These are phyloP conservation scores for Xylaria sp. DNA, from an alignment of 495 filamentous ascomycete species.

Conservation along the genomic window DNA sequence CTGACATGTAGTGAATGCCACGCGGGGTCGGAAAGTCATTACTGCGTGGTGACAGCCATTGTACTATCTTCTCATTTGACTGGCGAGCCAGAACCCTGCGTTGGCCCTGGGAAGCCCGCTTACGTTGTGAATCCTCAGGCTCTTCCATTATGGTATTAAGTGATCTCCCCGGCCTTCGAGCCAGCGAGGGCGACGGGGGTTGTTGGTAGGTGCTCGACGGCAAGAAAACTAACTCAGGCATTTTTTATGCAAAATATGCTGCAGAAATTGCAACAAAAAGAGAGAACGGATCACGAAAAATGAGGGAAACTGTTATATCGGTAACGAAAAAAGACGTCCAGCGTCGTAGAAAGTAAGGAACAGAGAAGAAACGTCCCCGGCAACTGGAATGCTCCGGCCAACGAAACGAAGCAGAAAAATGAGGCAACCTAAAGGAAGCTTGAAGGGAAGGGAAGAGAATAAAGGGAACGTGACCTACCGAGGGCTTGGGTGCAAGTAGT, in stretches of 20 bases:
- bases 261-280: constrained; percentile 33
- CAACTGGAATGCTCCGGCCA: constrained; percentile 58
- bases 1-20: constrained; percentile 64
- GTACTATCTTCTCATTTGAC: constrained; percentile 58
- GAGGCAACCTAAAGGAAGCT: constrained; percentile 46
- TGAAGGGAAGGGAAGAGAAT: constrained; percentile 40
- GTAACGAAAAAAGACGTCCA: constrained; percentile 46
- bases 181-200: constrained; percentile 73
- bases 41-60: constrained; percentile 64
- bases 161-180: constrained; percentile 63
- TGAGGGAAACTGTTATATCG: constrained; percentile 31
- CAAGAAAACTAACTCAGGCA: constrained; percentile 64
- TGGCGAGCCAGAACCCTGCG: constrained; percentile 46
- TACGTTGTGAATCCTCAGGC: constrained; percentile 41
- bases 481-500: constrained; percentile 39
- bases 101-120: constrained; percentile 33
- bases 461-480: constrained; percentile 35
- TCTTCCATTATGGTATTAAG: constrained; percentile 90
- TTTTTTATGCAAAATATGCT: constrained; percentile 50
- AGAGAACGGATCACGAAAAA: constrained; percentile 26
- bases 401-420: constrained; percentile 54
- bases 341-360: constrained; percentile 48
- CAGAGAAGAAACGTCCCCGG: constrained; percentile 38
- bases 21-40: constrained; percentile 68
- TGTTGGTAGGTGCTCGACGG: constrained; percentile 64